These are phyloP conservation scores for Ceratocystis huliohia DNA, from an alignment of 2,329 filamentous ascomycete species.

Conservation along the genomic window DNA sequence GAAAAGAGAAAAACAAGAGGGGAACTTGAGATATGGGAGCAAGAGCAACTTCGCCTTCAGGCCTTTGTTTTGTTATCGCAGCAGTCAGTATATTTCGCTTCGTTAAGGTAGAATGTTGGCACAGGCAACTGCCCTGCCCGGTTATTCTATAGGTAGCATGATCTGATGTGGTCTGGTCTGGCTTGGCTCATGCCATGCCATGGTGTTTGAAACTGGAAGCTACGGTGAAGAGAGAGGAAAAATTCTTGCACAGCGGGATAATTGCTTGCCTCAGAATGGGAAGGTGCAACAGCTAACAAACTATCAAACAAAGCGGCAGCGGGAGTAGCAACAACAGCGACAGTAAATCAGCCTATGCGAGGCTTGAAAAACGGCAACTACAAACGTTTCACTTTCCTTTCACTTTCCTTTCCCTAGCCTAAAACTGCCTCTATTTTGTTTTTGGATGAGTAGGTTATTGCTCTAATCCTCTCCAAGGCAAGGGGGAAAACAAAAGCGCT, in stretches of 20 bases:
- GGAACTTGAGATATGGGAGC: neutral
- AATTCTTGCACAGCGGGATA: neutral
- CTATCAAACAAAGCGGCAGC: neutral
- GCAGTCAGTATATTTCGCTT: too few relatives aligned
- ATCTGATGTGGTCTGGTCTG: too few relatives aligned
- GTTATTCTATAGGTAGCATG: too few relatives aligned
- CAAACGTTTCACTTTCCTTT: constrained; percentile 3
- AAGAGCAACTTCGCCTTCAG: neutral
- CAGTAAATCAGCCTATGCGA: neutral
- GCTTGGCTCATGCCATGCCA: too few relatives aligned
- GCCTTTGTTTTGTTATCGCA: neutral
- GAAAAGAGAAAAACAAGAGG: neutral
- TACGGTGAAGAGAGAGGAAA: neutral
- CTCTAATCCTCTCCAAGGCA: neutral
- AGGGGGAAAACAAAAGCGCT: neutral
- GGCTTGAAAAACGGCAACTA: neutral
- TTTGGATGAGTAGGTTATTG: neutral
- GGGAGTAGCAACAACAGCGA: neutral
- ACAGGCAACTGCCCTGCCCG: neutral
- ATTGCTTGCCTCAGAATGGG: constrained; percentile 1
- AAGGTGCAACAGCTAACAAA: constrained; percentile 6
- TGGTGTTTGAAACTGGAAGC: neutral
- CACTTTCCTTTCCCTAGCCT: neutral
- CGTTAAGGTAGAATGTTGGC: neutral
- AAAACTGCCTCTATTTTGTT: neutral